phyloP scores from a whole-genome alignment of 176 grass and related monocot genomes.

The Raddia distichophylla region DNA sequence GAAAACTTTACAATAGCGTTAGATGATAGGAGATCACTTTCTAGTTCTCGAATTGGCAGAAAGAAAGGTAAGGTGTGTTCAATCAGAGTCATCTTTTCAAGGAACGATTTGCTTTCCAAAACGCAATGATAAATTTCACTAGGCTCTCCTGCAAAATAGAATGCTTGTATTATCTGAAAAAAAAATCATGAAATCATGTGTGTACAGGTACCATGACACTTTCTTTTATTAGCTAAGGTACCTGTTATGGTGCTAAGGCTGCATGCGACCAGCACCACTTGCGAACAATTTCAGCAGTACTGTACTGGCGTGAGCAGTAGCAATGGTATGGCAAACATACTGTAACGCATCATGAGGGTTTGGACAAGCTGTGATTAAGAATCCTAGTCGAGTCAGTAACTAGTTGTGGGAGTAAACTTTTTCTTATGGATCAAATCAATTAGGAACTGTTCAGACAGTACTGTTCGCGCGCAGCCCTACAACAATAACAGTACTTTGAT shows the following conservation, averaged over 20 bases:
- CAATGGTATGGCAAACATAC: too few relatives aligned
- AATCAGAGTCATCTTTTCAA: conserved; percentile 91
- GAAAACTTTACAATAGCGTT: conserved; percentile 83
- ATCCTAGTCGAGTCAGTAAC: too few relatives aligned
- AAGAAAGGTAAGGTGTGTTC: conserved; percentile 97
- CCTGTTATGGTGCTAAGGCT: too few relatives aligned
- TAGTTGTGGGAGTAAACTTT: too few relatives aligned
- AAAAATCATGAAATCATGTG: background rate
- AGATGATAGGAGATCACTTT: conserved; percentile 86
- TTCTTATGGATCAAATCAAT: too few relatives aligned
- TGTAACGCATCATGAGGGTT: too few relatives aligned
- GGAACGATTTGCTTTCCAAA: conserved; percentile 97
- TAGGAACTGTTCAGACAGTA: too few relatives aligned
- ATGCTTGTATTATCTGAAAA: conserved; percentile 2
- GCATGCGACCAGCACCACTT: too few relatives aligned
- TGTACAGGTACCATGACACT: conserved; percentile 10
- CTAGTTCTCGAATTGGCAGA: conserved; percentile 86
- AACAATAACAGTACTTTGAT: background rate
- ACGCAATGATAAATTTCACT: conserved; percentile 97
- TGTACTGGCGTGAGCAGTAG: too few relatives aligned
- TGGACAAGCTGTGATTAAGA: too few relatives aligned
- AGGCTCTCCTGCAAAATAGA: conserved; percentile 76
- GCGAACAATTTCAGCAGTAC: too few relatives aligned
- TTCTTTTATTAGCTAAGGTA: conserved; percentile 5
- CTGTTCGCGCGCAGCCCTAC: too few relatives aligned